phyloP scores from a whole-genome alignment of 2,329 filamentous ascomycete species.

The Ophiostoma sp. region DNA sequence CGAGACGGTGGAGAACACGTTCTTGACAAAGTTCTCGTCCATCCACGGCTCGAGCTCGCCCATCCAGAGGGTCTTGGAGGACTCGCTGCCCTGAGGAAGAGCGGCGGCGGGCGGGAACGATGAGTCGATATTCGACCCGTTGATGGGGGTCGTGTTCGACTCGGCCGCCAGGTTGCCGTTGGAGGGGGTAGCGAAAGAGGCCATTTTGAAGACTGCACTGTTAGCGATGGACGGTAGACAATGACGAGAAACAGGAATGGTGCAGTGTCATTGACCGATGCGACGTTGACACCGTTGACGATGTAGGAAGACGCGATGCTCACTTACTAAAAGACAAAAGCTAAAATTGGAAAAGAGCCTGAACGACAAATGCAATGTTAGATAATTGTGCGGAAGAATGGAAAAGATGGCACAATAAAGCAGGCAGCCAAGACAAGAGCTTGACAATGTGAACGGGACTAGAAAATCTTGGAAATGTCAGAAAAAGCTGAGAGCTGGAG shows the following conservation, averaged over 20 bases:
- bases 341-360: constrained; percentile 5
- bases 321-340: constrained; percentile 21
- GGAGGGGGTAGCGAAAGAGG: constrained; percentile 29
- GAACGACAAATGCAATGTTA: background rate
- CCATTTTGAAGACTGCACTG: constrained; percentile 27
- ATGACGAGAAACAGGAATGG: background rate
- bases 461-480: background rate
- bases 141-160: constrained; percentile 34
- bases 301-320: background rate
- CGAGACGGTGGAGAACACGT: constrained; percentile 83
- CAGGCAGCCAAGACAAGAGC: background rate
- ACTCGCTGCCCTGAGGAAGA: constrained; percentile 41
- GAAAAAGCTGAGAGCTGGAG: background rate
- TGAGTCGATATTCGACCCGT: constrained; percentile 34
- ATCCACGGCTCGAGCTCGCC: constrained; percentile 99
- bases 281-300: background rate
- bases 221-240: background rate
- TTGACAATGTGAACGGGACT: background rate
- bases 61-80: constrained; percentile 73
- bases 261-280: background rate
- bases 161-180: constrained; percentile 31
- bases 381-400: background rate
- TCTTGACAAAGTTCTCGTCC: constrained; percentile 97
- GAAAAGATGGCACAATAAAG: background rate
- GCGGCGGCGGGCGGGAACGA: constrained; percentile 31